These are phyloP conservation scores for Hericium rajendrae DNA, from an alignment of 768 basidiomycete genomes.

Conservation along the genomic window DNA sequence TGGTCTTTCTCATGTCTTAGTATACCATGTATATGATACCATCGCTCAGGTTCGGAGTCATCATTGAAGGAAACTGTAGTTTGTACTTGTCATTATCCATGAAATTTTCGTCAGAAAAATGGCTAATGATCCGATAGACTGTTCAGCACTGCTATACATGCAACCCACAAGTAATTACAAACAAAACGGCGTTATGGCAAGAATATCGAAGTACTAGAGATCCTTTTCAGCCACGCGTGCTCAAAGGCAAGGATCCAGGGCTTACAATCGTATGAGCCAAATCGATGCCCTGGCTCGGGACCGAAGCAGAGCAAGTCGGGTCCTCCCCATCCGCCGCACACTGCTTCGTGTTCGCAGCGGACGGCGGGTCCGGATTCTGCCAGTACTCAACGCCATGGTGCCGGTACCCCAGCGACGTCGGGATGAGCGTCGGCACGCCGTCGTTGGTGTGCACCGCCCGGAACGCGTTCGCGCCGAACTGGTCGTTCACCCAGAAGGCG, in stretches of 20 bases:
- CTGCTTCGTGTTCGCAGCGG: background rate
- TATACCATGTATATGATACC: no score
- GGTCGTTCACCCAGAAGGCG: conserved; percentile 7
- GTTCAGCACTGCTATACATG: no score
- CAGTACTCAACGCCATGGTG: conserved; percentile 7
- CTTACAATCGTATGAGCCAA: background rate
- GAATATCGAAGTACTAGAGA: background rate
- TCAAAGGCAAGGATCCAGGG: background rate
- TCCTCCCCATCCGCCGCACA: background rate
- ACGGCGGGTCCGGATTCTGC: background rate
- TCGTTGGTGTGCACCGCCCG: conserved; percentile 3
- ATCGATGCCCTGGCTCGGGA: background rate
- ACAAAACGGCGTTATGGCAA: background rate
- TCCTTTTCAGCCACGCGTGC: background rate
- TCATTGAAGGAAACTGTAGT: no score
- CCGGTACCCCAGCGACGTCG: conserved; percentile 6
- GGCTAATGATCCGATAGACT: no score
- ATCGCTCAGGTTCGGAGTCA: no score
- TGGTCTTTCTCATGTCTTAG: no score
- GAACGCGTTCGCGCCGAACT: conserved; percentile 9
- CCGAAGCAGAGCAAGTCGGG: background rate
- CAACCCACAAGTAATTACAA: background rate
- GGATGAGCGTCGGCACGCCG: conserved; percentile 14
- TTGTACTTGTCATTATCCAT: no score
- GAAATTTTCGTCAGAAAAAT: no score